Base-by-base conservation (phyloP, 441 rosid genomes). In the Flueggea neowawraea region DNA sequence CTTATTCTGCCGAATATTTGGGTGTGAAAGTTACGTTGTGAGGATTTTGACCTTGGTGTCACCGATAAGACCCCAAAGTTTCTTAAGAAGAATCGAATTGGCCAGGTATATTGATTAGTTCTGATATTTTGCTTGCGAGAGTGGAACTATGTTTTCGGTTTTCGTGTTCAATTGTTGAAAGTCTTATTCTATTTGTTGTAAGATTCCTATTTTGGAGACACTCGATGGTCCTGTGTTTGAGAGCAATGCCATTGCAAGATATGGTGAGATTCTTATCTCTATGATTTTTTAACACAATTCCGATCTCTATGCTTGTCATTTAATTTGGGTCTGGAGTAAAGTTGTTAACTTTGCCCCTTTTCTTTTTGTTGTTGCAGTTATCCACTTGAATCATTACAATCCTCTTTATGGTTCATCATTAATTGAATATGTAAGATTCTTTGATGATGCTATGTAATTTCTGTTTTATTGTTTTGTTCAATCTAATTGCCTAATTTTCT, bases 201-300 rank as follows among this genome's bases (percentile, higher is more conserved):
- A 94, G 97, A 79, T 87, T 71, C 97, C 97, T 17, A 85, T 87
- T 47, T 69, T 90, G 75, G 88, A 90, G 78, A 90, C 97, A 31
- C 95, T 96, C 0, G 96, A 94, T 6, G 97, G 97, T 68, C 64
- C 90, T 11, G 49, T 94, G 16, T 90, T 87, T 54, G 97, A 94
- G 81, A 94, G 98, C 84, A 94, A 90, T 64, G 96, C 98, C 3
- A 90, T 94, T 67, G 96, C 96, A 10, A 91, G 95, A 10, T 90
- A 89, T 51, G 96, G 98, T 94, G 64, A 72, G 69, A n/a, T 11
- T 51, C 0, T 12, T 22, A 16, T 36, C 31, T 41, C 0, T 8
- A 10, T 14, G 31, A n/a, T n/a, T n/a, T n/a, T n/a, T n/a, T n/a
- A n/a, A n/a, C n/a, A n/a, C n/a, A n/a, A n/a, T n/a, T n/a, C n/a